These are phyloP conservation scores for Fomes fomentarius DNA, from an alignment of 1,284 basidiomycete genomes.

Conservation along the genomic window DNA sequence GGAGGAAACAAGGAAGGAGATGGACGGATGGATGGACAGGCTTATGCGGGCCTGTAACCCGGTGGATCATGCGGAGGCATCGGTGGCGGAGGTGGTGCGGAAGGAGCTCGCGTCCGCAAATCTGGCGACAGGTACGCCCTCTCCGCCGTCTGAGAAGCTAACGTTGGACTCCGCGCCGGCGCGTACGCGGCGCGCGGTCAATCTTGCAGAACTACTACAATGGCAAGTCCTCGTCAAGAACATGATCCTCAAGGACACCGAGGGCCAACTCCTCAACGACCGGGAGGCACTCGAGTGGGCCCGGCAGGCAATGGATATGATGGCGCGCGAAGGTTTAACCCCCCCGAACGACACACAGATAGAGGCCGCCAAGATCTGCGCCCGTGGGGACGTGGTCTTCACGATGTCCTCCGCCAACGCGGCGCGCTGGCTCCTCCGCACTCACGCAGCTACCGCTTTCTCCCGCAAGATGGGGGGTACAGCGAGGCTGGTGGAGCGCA, in stretches of 20 bases:
- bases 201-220: not conserved
- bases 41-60: too few relatives aligned
- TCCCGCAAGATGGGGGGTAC: conserved; percentile 2
- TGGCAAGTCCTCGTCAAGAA: not conserved
- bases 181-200: not conserved
- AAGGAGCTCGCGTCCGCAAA: too few relatives aligned
- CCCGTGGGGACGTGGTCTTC: conserved; percentile 2
- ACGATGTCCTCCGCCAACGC: not conserved
- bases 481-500: not conserved
- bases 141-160: not conserved
- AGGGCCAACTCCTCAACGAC: not conserved
- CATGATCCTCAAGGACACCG: not conserved
- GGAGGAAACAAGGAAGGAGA: too few relatives aligned
- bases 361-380: not conserved
- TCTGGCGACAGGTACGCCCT: not conserved
- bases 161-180: not conserved
- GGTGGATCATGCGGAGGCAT: not conserved
- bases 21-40: too few relatives aligned
- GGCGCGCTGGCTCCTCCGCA: conserved; percentile 1
- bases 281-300: not conserved
- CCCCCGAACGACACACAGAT: not conserved
- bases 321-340: not conserved
- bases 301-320: not conserved
- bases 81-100: too few relatives aligned
- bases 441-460: not conserved